These are phyloP conservation scores for Aspergillus tamarii DNA, from an alignment of 2,329 filamentous ascomycete species.

Conservation along the genomic window DNA sequence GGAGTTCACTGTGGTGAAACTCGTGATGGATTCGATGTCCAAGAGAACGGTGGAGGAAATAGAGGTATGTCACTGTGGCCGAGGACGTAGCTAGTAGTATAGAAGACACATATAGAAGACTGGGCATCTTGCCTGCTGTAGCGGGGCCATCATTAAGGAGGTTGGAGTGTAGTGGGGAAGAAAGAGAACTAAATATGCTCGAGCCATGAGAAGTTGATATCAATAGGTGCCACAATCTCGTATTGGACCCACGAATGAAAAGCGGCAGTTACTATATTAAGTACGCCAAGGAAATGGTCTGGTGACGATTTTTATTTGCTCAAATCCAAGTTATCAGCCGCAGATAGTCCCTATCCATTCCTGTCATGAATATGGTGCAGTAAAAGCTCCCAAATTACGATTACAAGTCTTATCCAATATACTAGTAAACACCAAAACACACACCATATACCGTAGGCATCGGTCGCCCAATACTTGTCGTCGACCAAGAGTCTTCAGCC, in stretches of 20 bases:
- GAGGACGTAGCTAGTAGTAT: conserved; percentile 16
- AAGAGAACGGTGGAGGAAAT: conserved; percentile 28
- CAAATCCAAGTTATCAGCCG: not conserved
- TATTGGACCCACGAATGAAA: not conserved
- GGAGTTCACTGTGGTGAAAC: conserved; percentile 22
- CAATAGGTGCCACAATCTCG: not conserved
- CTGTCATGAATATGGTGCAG: not conserved
- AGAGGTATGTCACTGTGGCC: conserved; percentile 35
- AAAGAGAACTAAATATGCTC: not conserved
- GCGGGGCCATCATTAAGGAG: conserved; percentile 31
- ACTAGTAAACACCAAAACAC: not conserved
- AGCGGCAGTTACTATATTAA: not conserved
- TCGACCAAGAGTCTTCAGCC: not conserved
- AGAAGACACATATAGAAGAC: conserved; percentile 4
- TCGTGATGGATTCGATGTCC: conserved; percentile 28
- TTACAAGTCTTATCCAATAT: not conserved
- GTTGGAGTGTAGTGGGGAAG: conserved; percentile 30
- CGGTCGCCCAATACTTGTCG: not conserved
- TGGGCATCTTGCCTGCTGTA: conserved; percentile 15
- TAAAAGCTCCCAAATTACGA: not conserved
- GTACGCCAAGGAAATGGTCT: not conserved
- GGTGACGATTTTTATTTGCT: not conserved
- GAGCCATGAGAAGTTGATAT: not conserved
- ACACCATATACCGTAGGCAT: not conserved
- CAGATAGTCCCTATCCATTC: not conserved